Evolutionary conservation across 2,329 filamentous ascomycete genomes (phyloP).

Genomic region (Alternaria brassicae): DNA sequence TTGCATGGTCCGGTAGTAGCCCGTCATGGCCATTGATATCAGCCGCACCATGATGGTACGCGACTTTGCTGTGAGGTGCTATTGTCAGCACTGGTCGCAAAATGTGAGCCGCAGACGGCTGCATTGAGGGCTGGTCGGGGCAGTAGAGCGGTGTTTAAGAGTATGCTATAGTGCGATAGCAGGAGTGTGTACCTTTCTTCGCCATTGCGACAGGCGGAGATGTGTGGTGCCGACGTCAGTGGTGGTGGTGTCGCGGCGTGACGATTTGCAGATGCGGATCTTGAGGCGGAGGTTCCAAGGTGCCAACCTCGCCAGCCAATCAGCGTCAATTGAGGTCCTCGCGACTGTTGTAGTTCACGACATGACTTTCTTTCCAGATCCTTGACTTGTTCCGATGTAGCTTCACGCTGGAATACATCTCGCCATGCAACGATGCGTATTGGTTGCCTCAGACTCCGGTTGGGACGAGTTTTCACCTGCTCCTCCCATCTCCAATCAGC

Average conservation of each 20-base stretch:
- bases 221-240: constrained; percentile 21
- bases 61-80: constrained; percentile 73
- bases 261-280: constrained; percentile 30
- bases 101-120: neutral
- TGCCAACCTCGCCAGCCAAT: constrained; percentile 23
- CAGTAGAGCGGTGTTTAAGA: too few species aligned
- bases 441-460: fast-evolving
- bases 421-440: neutral
- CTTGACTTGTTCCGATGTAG: neutral
- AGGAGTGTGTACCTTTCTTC: constrained; percentile 41
- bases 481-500: neutral
- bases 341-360: neutral
- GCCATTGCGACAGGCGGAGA: constrained; percentile 37
- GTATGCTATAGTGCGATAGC: neutral
- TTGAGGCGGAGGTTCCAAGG: constrained; percentile 31
- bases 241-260: constrained; percentile 19
- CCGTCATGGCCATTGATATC: constrained; percentile 97
- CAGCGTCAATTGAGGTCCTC: constrained; percentile 18
- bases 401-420: neutral
- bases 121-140: neutral
- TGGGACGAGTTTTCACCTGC: neutral
- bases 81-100: constrained; percentile 24
- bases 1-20: constrained; percentile 92
- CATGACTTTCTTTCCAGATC: neutral
- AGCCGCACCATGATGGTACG: constrained; percentile 92